Percentiles rank a stretch among this genome's conserved stretches.
Conservation (phyloP, 768 basidiomycete genomes). For the Gloeophyllum trabeum region DNA sequence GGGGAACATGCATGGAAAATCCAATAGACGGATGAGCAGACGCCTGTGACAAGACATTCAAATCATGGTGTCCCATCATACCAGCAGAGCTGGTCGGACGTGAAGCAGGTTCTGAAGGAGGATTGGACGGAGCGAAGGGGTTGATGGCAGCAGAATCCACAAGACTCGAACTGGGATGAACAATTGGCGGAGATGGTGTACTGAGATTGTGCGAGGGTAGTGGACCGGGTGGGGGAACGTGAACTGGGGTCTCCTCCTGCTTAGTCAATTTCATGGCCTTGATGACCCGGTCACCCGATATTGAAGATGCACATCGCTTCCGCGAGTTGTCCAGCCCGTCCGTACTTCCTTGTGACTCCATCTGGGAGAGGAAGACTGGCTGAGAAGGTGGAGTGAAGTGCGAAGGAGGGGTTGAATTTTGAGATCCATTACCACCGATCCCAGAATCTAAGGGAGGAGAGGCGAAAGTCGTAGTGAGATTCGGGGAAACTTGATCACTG, state of each 20-base stretch:
- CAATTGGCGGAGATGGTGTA: conserved; percentile 14
- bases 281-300: conserved; percentile 30
- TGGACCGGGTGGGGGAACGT: conserved; percentile 9
- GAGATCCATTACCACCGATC: background rate
- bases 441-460: background rate
- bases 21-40: conserved; percentile 6
- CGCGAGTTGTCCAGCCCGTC: conserved; percentile 31
- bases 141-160: conserved; percentile 15
- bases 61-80: conserved; percentile 5
- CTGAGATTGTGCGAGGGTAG: conserved; percentile 6
- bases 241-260: background rate
- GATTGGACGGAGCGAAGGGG: conserved; percentile 16
- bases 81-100: conserved; percentile 16
- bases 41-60: conserved; percentile 8
- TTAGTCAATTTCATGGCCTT: conserved; percentile 31
- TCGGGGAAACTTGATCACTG: background rate
- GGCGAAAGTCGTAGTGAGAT: background rate
- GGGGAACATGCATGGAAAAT: conserved; percentile 10
- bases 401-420: conserved; percentile 11
- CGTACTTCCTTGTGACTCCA: conserved; percentile 16
- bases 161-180: conserved; percentile 6
- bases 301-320: conserved; percentile 39
- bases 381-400: conserved; percentile 13
- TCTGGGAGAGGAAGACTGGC: conserved; percentile 9
- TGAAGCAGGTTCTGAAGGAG: conserved; percentile 15